Evolutionary conservation across 2,329 filamentous ascomycete genomes (phyloP).

Genomic region (Nectriaceae sp.): DNA sequence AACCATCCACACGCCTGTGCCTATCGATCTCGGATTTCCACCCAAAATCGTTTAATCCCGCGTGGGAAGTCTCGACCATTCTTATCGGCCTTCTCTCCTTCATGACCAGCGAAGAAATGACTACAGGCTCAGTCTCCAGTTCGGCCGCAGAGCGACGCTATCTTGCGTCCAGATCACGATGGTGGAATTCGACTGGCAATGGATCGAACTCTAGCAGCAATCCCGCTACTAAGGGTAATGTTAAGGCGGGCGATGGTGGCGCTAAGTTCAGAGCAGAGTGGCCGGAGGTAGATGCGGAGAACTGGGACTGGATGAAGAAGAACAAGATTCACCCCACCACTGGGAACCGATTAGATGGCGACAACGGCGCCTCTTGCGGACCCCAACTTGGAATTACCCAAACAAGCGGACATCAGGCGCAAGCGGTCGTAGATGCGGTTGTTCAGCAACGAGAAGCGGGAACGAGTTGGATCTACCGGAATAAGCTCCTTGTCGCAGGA

Average conservation of each 20-base stretch:
- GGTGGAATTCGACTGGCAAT: slow-evolving; percentile 97
- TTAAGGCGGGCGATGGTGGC: slow-evolving; percentile 90
- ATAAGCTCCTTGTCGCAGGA: slow-evolving; percentile 75
- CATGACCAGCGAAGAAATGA: slow-evolving; percentile 99
- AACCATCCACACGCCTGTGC: slow-evolving; percentile 87
- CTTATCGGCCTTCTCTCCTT: slow-evolving; percentile 92
- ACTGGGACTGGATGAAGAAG: slow-evolving; percentile 88
- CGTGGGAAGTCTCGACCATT: slow-evolving; percentile 97
- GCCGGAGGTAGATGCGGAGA: slow-evolving; percentile 86
- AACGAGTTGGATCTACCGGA: slow-evolving; percentile 77
- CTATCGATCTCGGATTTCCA: slow-evolving; percentile 98
- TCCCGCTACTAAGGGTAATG: slow-evolving; percentile 67
- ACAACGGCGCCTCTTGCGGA: slow-evolving; percentile 55
- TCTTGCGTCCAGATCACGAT: slow-evolving; percentile 76
- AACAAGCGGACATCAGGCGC: slow-evolving; percentile 63
- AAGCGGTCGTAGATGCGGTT: slow-evolving; percentile 75
- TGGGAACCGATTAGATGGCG: slow-evolving; percentile 57
- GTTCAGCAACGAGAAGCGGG: slow-evolving; percentile 78
- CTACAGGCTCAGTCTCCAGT: slow-evolving; percentile 83
- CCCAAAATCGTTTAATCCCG: slow-evolving; percentile 95
- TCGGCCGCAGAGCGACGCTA: slow-evolving; percentile 75
- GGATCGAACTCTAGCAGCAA: slow-evolving; percentile 66
- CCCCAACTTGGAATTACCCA: slow-evolving; percentile 59
- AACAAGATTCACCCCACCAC: slow-evolving; percentile 77
- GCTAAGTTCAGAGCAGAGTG: slow-evolving; percentile 88